Conservation (phyloP, 106 monocot genomes). For the Platanthera zijinensis region DNA sequence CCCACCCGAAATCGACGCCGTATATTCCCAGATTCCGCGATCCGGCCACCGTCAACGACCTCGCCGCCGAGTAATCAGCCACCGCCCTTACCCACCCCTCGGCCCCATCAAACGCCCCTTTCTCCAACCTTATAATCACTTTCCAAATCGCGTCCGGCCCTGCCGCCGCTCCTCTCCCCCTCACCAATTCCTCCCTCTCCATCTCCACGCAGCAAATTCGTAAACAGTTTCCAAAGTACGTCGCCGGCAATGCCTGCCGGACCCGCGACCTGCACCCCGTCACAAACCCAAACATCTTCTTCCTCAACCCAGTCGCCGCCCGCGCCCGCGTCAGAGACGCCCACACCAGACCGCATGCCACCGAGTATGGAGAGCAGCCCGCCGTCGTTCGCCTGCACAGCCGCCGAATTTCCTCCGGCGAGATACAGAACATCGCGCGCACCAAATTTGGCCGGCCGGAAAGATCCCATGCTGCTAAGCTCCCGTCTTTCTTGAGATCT, state of each 20-base stretch:
- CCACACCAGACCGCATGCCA: conserved; percentile 25
- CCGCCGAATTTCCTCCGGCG: neutral
- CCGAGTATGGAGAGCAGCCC: conserved; percentile 18
- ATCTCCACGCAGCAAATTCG: conserved; percentile 17
- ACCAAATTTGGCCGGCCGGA: neutral
- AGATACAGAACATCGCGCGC: conserved; percentile 8
- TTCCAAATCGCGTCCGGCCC: conserved; percentile 15
- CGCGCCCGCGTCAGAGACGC: conserved; percentile 12
- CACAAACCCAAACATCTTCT: conserved; percentile 17
- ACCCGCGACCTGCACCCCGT: conserved; percentile 21
- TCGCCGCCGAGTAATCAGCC: neutral
- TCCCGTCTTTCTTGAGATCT: neutral
- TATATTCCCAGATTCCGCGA: conserved; percentile 24
- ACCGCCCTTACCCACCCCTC: neutral
- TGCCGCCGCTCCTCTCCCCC: neutral
- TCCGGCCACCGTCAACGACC: conserved; percentile 17
- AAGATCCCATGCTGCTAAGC: conserved; percentile 3
- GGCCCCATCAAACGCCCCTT: conserved; percentile 7
- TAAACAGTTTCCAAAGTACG: conserved; percentile 45
- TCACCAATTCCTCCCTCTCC: conserved; percentile 6
- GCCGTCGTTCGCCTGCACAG: neutral
- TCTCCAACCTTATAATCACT: conserved; percentile 22
- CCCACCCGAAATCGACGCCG: conserved; percentile 28
- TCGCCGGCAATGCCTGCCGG: conserved; percentile 10
- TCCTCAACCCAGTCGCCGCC: neutral